Evolutionary conservation across 2,329 filamentous ascomycete species (phyloP).

Genomic region (Stachybotrys elegans): DNA sequence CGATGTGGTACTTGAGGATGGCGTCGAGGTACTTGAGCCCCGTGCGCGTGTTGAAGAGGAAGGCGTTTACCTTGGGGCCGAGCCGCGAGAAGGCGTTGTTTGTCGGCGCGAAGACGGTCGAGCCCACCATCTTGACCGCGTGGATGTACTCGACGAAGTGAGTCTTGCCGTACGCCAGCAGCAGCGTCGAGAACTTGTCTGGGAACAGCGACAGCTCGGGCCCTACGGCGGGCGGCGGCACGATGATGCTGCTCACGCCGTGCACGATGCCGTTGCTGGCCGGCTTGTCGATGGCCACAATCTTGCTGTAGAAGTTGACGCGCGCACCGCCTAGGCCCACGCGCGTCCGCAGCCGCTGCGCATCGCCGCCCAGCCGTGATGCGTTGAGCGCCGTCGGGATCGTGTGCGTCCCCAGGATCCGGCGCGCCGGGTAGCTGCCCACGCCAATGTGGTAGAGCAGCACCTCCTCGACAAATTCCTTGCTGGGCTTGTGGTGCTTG

Average conservation of each 20-base stretch:
- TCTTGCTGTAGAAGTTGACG: slow-evolving; percentile 71
- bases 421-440: slow-evolving; percentile 60
- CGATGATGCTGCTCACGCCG: slow-evolving; percentile 66
- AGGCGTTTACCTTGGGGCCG: slow-evolving; percentile 69
- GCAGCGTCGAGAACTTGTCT: slow-evolving; percentile 70
- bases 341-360: slow-evolving; percentile 69
- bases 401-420: slow-evolving; percentile 67
- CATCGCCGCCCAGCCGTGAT: slow-evolving; percentile 53
- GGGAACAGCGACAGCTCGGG: slow-evolving; percentile 60
- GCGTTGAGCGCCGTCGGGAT: slow-evolving; percentile 64
- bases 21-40: slow-evolving; percentile 74
- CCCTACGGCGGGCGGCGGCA: slow-evolving; percentile 65
- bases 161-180: slow-evolving; percentile 69
- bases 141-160: slow-evolving; percentile 60
- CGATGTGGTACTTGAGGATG: slow-evolving; percentile 74
- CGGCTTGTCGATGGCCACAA: slow-evolving; percentile 60
- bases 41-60: slow-evolving; percentile 71
- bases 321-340: slow-evolving; percentile 57
- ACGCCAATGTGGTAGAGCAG: slow-evolving; percentile 71
- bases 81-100: slow-evolving; percentile 78
- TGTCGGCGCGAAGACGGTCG: slow-evolving; percentile 75
- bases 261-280: slow-evolving; percentile 80
- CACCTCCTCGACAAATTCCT: slow-evolving; percentile 64
- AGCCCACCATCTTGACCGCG: slow-evolving; percentile 50
- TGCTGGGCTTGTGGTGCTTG: slow-evolving; percentile 53